Evolutionary conservation across 257 asterid species (phyloP).

Genomic region (Solanum peruvianum): DNA sequence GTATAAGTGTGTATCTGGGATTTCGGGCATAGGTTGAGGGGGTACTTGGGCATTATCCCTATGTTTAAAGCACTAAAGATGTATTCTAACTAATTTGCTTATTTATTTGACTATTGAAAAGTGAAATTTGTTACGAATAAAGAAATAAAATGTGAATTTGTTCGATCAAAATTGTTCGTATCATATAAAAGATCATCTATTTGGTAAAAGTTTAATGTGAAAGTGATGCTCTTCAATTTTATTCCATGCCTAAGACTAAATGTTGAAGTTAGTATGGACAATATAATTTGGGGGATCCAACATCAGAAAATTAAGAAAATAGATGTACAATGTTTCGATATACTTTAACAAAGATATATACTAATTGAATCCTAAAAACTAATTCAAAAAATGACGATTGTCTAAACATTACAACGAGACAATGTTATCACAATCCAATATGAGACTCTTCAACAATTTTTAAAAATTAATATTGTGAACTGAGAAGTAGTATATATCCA

Average conservation of each 20-base stretch:
- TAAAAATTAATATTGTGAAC: too few species aligned
- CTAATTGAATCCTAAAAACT: background rate
- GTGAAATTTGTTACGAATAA: background rate
- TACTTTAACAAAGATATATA: too few species aligned
- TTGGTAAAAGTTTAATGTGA: background rate
- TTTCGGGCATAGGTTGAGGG: too few species aligned
- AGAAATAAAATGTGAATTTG: background rate
- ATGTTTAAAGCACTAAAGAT: background rate
- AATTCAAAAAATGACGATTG: background rate
- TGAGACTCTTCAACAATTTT: background rate
- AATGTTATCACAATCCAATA: background rate
- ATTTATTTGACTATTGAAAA: background rate
- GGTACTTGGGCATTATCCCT: too few species aligned
- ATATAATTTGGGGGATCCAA: background rate
- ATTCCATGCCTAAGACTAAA: background rate
- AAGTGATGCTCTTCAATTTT: background rate
- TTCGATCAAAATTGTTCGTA: background rate
- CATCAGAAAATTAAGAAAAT: background rate
- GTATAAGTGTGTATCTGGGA: too few species aligned
- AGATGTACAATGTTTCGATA: background rate
- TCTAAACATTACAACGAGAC: background rate
- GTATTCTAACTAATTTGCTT: background rate
- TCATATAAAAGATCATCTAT: background rate
- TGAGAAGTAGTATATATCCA: background rate
- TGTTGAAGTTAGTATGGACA: background rate